Conservation (phyloP, 2,329 filamentous ascomycete species). For the Paramyrothecium roridum region DNA sequence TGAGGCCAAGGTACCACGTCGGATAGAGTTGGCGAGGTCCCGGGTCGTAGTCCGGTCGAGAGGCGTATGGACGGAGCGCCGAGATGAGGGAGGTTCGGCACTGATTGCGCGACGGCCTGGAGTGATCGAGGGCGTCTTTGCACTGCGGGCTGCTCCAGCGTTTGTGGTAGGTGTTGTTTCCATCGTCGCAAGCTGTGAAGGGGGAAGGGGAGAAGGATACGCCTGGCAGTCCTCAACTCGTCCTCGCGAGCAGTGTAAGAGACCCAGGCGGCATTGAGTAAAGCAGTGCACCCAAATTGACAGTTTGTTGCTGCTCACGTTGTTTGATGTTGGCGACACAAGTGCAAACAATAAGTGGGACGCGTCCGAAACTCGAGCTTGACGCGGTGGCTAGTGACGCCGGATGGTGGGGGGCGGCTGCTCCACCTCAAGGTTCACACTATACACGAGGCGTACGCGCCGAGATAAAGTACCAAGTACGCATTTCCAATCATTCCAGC, state of each 20-base stretch:
- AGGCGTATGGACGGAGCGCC: conserved; percentile 38
- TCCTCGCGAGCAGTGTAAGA: too few species aligned
- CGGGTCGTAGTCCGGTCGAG: conserved; percentile 32
- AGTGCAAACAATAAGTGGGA: neutral
- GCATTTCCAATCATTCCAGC: too few species aligned
- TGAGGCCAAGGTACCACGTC: conserved; percentile 42
- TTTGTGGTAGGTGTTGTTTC: conserved; percentile 2
- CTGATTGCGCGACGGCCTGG: conserved; percentile 23
- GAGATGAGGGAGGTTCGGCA: conserved; percentile 35
- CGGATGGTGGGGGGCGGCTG: neutral
- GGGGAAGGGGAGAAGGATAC: too few species aligned
- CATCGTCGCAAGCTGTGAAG: neutral
- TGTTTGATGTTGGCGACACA: neutral
- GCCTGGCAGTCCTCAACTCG: too few species aligned
- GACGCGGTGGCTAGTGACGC: neutral
- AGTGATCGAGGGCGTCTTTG: conserved; percentile 19
- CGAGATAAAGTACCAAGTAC: too few species aligned
- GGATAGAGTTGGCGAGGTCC: conserved; percentile 33
- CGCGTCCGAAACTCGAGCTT: neutral
- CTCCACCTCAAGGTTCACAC: too few species aligned
- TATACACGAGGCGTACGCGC: too few species aligned
- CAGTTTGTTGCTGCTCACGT: too few species aligned
- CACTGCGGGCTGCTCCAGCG: neutral
- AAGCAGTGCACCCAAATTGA: too few species aligned
- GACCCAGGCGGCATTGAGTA: too few species aligned